Evolutionary conservation across 371 early-diverging fungal species (phyloP), one percentile per base, ranked within the genome.

Genomic region (Mortierella sp.): DNA sequence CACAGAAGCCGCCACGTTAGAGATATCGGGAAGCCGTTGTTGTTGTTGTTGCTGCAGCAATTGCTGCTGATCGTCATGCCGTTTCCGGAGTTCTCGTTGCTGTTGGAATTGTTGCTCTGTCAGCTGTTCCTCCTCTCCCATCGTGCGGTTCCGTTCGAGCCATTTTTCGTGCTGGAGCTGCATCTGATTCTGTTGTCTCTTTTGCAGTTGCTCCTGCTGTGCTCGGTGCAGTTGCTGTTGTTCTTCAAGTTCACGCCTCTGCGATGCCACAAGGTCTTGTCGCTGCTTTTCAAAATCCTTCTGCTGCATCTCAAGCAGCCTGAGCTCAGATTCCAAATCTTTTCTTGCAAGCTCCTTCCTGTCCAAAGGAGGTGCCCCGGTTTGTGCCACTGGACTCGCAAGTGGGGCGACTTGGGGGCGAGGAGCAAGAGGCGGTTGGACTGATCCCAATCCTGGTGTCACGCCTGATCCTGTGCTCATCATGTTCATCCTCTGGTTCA

Each of bases 131-230:
- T 61, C 45, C 45, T 69, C 73, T 39, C 57, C 45, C 45, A 63
- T 21, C 61, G 61, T 54, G 24, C 66, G 61, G 38, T 70, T 69
- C 18, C 70, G 57, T 38, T 69, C 76, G n/a, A 65, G 73, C 73
- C 66, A 72, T 24, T 72, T 76, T 27, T 76, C 76, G 13, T 80
- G 80, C 52, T 74, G 76, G 2, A 27, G 58, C 55, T 68, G 76
- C 23, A 72, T 69, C 46, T 65, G 64, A 23, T 78, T 63, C 39
- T 78, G 71, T 12, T 80, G 80, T 27, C 61, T 66, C 48, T 71
- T 56, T n/a, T 80, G 80, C 2, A 72, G 60, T n/a, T 70, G 54
- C 28, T 74, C 69, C 34, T 80, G 80, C 34, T 74, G 79, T 13
- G 38, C 8, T 8, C 71, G 66, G 16, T 80, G 74, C 30, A 58